phyloP scores from a whole-genome alignment of 108 stramenopile genomes.

The Mediolabrus comicus region DNA sequence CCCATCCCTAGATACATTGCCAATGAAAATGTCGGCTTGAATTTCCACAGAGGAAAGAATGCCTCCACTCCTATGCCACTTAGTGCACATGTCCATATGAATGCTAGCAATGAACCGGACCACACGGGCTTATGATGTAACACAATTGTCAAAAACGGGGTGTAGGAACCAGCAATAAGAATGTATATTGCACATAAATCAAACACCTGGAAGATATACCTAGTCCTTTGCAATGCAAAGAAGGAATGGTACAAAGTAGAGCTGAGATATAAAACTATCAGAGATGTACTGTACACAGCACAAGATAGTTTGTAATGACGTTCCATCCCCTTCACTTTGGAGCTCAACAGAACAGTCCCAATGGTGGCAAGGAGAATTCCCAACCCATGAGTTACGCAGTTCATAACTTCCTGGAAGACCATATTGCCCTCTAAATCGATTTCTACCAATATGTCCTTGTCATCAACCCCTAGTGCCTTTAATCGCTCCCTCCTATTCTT shows the following conservation, averaged over 20 bases:
- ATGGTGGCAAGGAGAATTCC: constrained; percentile 84
- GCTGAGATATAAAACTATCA: constrained; percentile 82
- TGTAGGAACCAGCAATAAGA: constrained; percentile 95
- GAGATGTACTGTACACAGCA: constrained; percentile 71
- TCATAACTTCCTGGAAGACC: constrained; percentile 85
- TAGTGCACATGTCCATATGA: constrained; percentile 83
- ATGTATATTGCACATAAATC: constrained; percentile 97
- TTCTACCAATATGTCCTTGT: constrained; percentile 15
- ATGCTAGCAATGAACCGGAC: constrained; percentile 62
- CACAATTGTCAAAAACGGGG: constrained; percentile 86
- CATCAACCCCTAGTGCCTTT: neutral
- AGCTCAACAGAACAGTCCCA: constrained; percentile 64
- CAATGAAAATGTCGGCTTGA: constrained; percentile 55
- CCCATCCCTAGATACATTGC: constrained; percentile 88
- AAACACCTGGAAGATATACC: constrained; percentile 69
- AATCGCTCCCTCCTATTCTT: constrained; percentile 15
- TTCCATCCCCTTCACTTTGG: constrained; percentile 33
- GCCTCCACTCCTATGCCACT: constrained; percentile 74
- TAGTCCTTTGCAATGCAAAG: constrained; percentile 70
- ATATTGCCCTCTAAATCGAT: constrained; percentile 79
- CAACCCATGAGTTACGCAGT: constrained; percentile 91
- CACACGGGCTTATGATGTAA: constrained; percentile 64
- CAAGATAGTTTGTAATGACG: constrained; percentile 51
- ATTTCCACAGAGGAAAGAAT: constrained; percentile 53
- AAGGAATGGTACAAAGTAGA: constrained; percentile 90